Evolutionary conservation across 176 grass and related monocot genomes (phyloP), one percentile per base, ranked within the genome.

Genomic region (Poa annua): DNA sequence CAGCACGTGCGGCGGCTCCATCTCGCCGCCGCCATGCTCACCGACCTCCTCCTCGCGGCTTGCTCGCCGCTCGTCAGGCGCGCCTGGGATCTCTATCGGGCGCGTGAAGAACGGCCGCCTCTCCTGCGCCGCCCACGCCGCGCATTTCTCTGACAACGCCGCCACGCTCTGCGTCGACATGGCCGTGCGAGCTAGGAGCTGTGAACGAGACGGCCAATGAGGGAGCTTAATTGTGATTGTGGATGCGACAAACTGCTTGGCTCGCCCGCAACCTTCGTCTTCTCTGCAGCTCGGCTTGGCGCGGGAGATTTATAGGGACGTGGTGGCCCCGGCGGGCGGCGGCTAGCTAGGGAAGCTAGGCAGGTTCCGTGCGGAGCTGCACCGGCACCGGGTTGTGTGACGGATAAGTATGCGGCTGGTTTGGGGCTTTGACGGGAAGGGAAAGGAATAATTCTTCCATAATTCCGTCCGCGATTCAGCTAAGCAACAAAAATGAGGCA

Each of bases 1-100:
- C 76, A 96, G 75, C 54, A 91, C 83, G 82, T 96, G 93, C 60
- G 93, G 93, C 17, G 90, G 93, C 67, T 87, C 86, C 66, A 90
- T 59, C 76, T 88, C 86, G 16, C 62, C 70, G 25, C 10, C 90
- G 13, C 44, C 44, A 45, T 13, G 59, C 22, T 68, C 72, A 3
- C n/a, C 32, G 11, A 12, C 24, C 21, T 29, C 29, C 29, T 47
- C 57, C 47, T n/a, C n/a, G 56, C 7, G 69, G 8, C 38, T 22
- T 54, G 56, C 51, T 2, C 29, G 29, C 29, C 25, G 25, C 72
- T 26, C 5, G 54, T 12, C 64, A 69, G 24, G 26, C 33, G 63
- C 7, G 51, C 80, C 65, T 11, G 86, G 89, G 57, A 91, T 91
- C 78, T 82, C 74, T 8, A 88, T 82, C 4, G 86, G 89, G 13